Percentiles rank a stretch among this genome's conserved stretches.
Conservation (phyloP, 768 basidiomycete genomes). For the Scleroderma bovista region DNA sequence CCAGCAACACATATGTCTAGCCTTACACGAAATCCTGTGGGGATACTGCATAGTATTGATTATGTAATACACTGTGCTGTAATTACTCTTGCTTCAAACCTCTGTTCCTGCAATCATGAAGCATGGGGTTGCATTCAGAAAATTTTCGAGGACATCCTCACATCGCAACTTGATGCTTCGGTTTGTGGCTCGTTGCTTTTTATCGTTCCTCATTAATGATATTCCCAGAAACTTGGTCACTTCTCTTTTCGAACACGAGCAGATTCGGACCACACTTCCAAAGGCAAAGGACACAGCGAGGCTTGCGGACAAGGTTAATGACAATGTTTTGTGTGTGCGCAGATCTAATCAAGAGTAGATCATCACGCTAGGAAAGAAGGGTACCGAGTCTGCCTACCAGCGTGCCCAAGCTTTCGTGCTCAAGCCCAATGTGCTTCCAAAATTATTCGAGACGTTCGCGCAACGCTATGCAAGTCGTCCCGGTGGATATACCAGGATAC, state of each 20-base stretch:
- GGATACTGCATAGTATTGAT: background rate
- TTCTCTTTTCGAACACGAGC: constrained; percentile 90
- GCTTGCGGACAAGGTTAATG: constrained; percentile 84
- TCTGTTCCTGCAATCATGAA: constrained; percentile 51
- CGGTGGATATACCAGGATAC: constrained; percentile 94
- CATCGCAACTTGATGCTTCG: constrained; percentile 92
- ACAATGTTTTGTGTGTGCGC: background rate
- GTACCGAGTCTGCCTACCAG: constrained; percentile 60
- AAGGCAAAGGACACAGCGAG: constrained; percentile 91
- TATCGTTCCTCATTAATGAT: constrained; percentile 3
- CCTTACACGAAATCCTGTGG: too few relatives aligned
- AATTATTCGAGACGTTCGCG: constrained; percentile 77
- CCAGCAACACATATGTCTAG: too few relatives aligned
- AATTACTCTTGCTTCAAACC: background rate
- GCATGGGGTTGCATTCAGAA: constrained; percentile 90
- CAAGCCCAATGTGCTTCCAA: constrained; percentile 64
- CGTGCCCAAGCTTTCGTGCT: constrained; percentile 79
- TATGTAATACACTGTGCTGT: background rate
- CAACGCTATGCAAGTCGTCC: constrained; percentile 74
- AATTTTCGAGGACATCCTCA: constrained; percentile 85
- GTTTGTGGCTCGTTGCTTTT: constrained; percentile 35
- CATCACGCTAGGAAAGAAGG: constrained; percentile 89
- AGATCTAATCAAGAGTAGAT: constrained; percentile 42
- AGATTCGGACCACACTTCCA: constrained; percentile 91
- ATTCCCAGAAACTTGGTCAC: constrained; percentile 80